These are phyloP conservation scores for Talaromyces proteolyticus DNA, from an alignment of 495 filamentous ascomycete species.

Conservation along the genomic window DNA sequence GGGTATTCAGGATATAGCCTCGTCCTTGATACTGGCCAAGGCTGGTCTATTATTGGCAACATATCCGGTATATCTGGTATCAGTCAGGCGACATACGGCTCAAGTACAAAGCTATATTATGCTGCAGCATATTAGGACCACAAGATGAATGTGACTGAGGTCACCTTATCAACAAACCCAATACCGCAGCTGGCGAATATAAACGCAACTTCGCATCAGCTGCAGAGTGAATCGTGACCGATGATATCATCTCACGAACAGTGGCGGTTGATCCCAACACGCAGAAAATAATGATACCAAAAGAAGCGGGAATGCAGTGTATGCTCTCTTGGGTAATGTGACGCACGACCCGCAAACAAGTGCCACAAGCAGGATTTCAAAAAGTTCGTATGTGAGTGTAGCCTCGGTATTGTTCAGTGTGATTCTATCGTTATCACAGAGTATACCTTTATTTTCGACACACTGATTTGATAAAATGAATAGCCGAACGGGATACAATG, in stretches of 20 bases:
- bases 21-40: not conserved
- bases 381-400: not conserved
- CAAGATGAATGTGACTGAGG: not conserved
- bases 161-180: not conserved
- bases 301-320: not conserved
- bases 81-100: not conserved
- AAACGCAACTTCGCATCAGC: not conserved
- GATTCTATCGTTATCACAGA: not conserved
- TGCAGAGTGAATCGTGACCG: not conserved
- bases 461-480: no score
- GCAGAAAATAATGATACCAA: not conserved
- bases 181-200: not conserved
- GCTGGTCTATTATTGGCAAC: not conserved
- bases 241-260: not conserved
- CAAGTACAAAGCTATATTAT: not conserved
- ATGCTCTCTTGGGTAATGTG: not conserved
- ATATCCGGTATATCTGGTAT: not conserved
- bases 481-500: no score
- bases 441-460: not conserved
- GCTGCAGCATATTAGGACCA: not conserved
- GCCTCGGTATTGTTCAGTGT: not conserved
- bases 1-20: not conserved
- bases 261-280: not conserved
- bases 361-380: not conserved
- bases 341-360: not conserved